Percentiles rank a stretch among this genome's conserved stretches.
These are phyloP conservation scores for Penicillium egyptiacum DNA, from an alignment of 495 filamentous ascomycete genomes.

Conservation along the genomic window DNA sequence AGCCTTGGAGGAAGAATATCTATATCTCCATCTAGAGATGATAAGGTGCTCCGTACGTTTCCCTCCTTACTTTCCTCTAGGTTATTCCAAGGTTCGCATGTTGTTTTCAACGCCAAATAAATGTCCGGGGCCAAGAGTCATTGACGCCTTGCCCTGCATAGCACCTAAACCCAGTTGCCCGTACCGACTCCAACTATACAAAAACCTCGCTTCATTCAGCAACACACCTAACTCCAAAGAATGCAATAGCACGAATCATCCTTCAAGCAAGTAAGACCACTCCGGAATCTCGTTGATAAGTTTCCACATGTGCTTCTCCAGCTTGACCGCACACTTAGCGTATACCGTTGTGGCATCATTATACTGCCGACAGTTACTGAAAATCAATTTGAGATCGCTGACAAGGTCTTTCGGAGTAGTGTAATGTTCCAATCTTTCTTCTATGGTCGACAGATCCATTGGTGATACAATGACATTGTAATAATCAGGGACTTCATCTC, in stretches of 20 bases:
- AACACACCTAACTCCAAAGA: neutral
- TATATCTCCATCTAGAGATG: neutral
- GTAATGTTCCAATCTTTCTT: slow-evolving; percentile 76
- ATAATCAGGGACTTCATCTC: slow-evolving; percentile 93
- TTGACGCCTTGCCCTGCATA: neutral
- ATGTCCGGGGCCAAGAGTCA: neutral
- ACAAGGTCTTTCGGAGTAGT: slow-evolving; percentile 89
- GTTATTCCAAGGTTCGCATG: neutral
- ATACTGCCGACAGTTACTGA: slow-evolving; percentile 92
- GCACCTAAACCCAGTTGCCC: neutral
- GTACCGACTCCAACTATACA: neutral
- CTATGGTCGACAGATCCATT: slow-evolving; percentile 97
- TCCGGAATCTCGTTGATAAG: slow-evolving; percentile 92
- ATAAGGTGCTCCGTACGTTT: neutral
- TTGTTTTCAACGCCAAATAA: too few relatives aligned
- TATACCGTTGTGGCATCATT: slow-evolving; percentile 96
- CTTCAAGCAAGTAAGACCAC: slow-evolving; percentile 60
- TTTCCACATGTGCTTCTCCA: slow-evolving; percentile 96
- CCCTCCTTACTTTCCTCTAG: neutral
- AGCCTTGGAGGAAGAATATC: slow-evolving; percentile 4
- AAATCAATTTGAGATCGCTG: slow-evolving; percentile 84
- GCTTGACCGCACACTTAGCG: slow-evolving; percentile 89
- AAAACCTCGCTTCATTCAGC: neutral
- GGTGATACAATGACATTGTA: slow-evolving; percentile 98
- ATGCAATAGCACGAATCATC: neutral